Evolutionary conservation across 331 rosid species (phyloP).

Genomic region (Erythrophleum ivorense): DNA sequence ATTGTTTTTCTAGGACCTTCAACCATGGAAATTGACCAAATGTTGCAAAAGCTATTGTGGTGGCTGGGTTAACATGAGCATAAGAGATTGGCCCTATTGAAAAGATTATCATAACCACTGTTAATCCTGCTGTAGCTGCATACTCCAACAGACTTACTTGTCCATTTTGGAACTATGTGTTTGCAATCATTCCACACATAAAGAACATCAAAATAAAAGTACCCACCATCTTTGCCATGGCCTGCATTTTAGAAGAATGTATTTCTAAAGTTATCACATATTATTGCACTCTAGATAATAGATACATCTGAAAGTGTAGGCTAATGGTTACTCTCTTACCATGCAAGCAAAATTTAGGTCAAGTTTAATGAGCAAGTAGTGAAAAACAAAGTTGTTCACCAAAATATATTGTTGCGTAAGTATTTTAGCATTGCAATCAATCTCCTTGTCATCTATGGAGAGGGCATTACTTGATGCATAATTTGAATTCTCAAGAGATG

Average conservation of each 20-base stretch:
- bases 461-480: conserved; percentile 51
- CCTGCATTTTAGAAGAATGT: conserved; percentile 50
- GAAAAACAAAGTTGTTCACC: conserved; percentile 32
- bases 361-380: conserved; percentile 36
- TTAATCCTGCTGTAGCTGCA: conserved; percentile 81
- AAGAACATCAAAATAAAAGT: conserved; percentile 77
- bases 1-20: conserved; percentile 50
- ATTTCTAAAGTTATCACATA: background rate
- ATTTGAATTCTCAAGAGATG: conserved; percentile 47
- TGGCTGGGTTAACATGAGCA: conserved; percentile 91
- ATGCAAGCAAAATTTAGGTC: conserved; percentile 54
- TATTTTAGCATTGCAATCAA: conserved; percentile 43
- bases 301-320: background rate
- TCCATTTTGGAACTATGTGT: conserved; percentile 55
- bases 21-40: conserved; percentile 81
- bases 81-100: conserved; percentile 74
- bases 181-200: conserved; percentile 71
- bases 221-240: conserved; percentile 81
- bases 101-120: conserved; percentile 76
- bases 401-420: conserved; percentile 38
- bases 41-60: conserved; percentile 82
- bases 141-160: conserved; percentile 75
- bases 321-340: conserved; percentile 48
- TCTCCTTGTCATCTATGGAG: conserved; percentile 58
- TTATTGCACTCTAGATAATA: background rate